Evolutionary conservation across 2,329 filamentous ascomycete species (phyloP).

Genomic region (Sporothrix euskadiensis): DNA sequence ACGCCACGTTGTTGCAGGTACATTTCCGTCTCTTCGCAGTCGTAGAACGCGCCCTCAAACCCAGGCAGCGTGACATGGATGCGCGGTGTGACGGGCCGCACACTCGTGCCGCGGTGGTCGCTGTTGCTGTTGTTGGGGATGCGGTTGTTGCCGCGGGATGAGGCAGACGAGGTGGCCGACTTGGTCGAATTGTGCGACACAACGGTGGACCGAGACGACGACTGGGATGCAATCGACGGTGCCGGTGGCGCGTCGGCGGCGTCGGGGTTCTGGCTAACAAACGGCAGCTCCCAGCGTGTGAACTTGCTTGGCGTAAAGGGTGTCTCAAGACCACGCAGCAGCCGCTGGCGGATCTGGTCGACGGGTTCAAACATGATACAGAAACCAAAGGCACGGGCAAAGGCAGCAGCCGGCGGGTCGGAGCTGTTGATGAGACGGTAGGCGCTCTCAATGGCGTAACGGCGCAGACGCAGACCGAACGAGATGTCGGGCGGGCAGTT

Average conservation of each 20-base stretch:
- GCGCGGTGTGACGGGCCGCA: constrained; percentile 44
- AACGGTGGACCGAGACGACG: background rate
- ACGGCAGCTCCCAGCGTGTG: constrained; percentile 50
- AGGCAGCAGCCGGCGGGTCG: constrained; percentile 49
- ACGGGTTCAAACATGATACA: constrained; percentile 61
- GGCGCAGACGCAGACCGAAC: constrained; percentile 71
- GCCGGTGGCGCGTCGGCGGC: constrained; percentile 33
- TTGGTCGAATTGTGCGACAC: background rate
- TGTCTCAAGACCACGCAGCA: constrained; percentile 44
- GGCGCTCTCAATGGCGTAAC: constrained; percentile 63
- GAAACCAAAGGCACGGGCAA: constrained; percentile 67
- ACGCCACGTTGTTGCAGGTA: constrained; percentile 68
- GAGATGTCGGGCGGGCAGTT: constrained; percentile 64
- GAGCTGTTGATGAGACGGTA: constrained; percentile 57
- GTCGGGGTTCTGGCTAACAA: constrained; percentile 35
- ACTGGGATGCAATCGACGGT: background rate
- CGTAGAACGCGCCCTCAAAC: constrained; percentile 74
- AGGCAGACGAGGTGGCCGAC: background rate
- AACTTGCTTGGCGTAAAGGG: constrained; percentile 52
- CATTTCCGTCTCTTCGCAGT: constrained; percentile 72
- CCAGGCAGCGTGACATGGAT: constrained; percentile 59
- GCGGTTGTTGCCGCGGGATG: background rate
- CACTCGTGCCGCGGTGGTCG: constrained; percentile 43
- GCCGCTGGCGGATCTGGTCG: constrained; percentile 49
- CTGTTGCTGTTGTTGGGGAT: constrained; percentile 33